phyloP scores from a whole-genome alignment of 2,329 filamentous ascomycete species.

The Diaporthe citrichinensis region DNA sequence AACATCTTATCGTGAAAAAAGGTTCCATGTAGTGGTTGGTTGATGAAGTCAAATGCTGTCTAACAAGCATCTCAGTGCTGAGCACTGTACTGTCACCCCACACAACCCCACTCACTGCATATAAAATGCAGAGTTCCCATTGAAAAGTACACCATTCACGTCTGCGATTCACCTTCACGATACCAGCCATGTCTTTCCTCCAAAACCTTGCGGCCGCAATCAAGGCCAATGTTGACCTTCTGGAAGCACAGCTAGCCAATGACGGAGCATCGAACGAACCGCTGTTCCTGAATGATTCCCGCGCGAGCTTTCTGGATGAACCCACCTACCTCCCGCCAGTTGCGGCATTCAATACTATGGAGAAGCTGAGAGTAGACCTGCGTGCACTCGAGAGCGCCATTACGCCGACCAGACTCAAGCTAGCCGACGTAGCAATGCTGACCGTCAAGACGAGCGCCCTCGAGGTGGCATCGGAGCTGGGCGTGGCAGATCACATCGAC shows the following conservation, averaged over 20 bases:
- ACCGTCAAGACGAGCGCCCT: neutral
- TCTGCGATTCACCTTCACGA: neutral
- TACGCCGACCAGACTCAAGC: neutral
- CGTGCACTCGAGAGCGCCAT: neutral
- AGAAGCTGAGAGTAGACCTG: neutral
- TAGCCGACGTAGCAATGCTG: neutral
- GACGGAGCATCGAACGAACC: neutral
- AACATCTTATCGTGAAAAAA: neutral
- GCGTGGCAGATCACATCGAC: neutral
- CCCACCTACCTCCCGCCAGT: neutral
- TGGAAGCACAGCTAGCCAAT: neutral
- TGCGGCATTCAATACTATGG: neutral
- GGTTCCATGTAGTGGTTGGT: neutral
- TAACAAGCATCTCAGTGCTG: neutral
- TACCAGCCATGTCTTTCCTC: neutral
- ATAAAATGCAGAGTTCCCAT: neutral
- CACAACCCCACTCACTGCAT: neutral
- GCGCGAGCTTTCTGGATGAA: neutral
- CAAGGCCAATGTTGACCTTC: neutral
- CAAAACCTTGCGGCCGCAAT: slow-evolving; percentile 2
- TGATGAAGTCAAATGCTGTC: neutral
- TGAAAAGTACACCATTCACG: neutral
- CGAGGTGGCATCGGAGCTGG: neutral
- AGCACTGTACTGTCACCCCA: neutral
- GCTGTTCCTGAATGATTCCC: neutral